A percentile compares a stretch with the other conserved stretches of the same genome.
Conservation (phyloP, 345 rosid species). For the Sapria himalayana region DNA sequence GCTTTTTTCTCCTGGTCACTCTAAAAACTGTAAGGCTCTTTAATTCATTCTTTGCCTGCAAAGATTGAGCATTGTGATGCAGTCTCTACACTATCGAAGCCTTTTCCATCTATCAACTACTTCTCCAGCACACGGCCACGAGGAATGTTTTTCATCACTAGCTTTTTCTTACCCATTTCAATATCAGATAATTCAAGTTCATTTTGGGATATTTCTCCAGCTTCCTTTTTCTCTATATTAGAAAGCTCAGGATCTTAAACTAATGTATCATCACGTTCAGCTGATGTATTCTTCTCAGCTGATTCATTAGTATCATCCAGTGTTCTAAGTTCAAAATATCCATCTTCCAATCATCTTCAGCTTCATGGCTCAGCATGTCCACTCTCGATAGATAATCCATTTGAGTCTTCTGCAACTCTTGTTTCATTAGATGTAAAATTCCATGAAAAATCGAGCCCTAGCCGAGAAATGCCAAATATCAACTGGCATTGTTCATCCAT, state of each 20-base stretch:
- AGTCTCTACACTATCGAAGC: conserved; percentile 18
- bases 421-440: conserved; percentile 13
- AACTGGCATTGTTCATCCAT: conserved; percentile 53
- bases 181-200: conserved; percentile 20
- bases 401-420: conserved; percentile 24
- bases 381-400: conserved; percentile 26
- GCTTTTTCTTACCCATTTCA: conserved; percentile 11
- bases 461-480: conserved; percentile 71
- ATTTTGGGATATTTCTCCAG: conserved; percentile 17
- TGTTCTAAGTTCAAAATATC: too few relatives aligned
- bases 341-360: conserved; percentile 40
- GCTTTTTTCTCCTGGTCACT: too few relatives aligned
- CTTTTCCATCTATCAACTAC: conserved; percentile 51
- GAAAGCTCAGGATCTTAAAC: conserved; percentile 23
- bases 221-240: conserved; percentile 20
- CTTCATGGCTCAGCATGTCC: conserved; percentile 34
- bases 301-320: too few relatives aligned
- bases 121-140: conserved; percentile 34
- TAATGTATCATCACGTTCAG: conserved; percentile 34
- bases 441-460: conserved; percentile 28
- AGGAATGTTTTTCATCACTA: conserved; percentile 3
- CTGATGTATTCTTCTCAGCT: conserved; percentile 43
- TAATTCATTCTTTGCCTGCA: conserved; percentile 61
- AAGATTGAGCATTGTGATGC: conserved; percentile 24
- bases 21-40: too few relatives aligned